A percentile compares a stretch with the other conserved stretches of the same genome.
Evolutionary conservation across 345 rosid species (phyloP).

Genomic region (Salix purpurea): DNA sequence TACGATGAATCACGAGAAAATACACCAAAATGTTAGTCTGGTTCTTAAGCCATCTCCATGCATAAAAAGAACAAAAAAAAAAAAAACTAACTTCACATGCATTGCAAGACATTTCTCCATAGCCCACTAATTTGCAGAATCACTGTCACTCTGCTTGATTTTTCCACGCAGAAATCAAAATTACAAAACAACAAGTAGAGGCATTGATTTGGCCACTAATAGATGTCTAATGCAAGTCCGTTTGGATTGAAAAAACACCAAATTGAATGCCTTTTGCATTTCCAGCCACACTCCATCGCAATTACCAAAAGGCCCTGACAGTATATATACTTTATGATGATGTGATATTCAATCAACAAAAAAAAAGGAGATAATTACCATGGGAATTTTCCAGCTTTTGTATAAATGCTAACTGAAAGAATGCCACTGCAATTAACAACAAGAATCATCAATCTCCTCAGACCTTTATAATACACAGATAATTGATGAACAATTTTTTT

Average conservation of each 20-base stretch:
- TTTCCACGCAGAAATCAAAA: not conserved
- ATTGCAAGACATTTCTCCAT: not conserved
- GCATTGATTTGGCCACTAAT: too few species aligned
- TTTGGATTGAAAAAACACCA: too few species aligned
- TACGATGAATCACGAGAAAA: not conserved
- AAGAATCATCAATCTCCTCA: not conserved
- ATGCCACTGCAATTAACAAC: conserved; percentile 58
- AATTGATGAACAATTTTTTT: not conserved
- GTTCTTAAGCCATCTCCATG: not conserved
- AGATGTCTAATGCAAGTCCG: too few species aligned
- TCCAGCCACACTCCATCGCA: too few species aligned
- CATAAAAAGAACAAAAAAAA: too few species aligned
- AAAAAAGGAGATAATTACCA: conserved; percentile 33
- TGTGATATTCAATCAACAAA: not conserved
- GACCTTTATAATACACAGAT: not conserved
- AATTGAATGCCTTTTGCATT: too few species aligned
- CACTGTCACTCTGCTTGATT: not conserved
- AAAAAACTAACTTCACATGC: not conserved
- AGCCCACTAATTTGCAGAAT: not conserved
- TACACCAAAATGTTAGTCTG: not conserved
- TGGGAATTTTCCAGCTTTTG: conserved; percentile 65
- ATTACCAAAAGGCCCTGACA: too few species aligned
- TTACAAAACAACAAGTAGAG: not conserved
- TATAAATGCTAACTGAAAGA: conserved; percentile 79
- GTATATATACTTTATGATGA: not conserved